Base-by-base conservation (phyloP, 148 eudicot species). In the Vaccinium darrowii region DNA sequence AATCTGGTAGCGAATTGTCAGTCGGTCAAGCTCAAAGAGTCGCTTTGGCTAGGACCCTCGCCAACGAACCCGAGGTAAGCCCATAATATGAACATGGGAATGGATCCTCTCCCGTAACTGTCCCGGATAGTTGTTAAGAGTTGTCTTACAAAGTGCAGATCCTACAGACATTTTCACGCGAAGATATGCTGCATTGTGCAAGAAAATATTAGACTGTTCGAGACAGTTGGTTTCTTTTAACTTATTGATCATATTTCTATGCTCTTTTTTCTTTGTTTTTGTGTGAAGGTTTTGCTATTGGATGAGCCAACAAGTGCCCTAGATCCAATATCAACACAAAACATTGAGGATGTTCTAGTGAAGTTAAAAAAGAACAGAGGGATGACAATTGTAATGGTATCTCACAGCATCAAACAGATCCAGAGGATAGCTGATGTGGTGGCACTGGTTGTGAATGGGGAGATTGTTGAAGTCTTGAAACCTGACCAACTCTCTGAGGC, bases 241-340 rank as follows among this genome's bases (percentile, higher is more conserved):
- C 25, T 2, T 27, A 1, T 25, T 69, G 77, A 74, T 27, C 39
- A 1, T 33, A 15, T 6, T 14, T 75, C 0, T 19, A 7, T 43
- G 71, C 23, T 15, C 47, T 18, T 13, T 43, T 30, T 19, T 2
- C 8, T 39, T 1, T 23, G n/a, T 4, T 2, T 33, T 33, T 63
- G 3, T 25, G 12, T 81, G 25, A 27, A 91, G 93, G 91, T 92
- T 85, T 84, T 92, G 89, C 67, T 92, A 52, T 78, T 92, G 73
- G 93, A 92, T 80, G 93, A 92, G 88, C 93, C 93, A 47, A 92
- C 93, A 11, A 92, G 93, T 82, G 93, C 93, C 16, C 65, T 92
- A 81, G 93, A 92, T 63, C 93, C 93, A 25, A 90, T 91, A 25
- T 91, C 93, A n/a, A 91, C 91, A 13, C 91, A 91, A 51, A 91